These are phyloP conservation scores for Neopestalotiopsis clavispora DNA, from an alignment of 2,329 filamentous ascomycete species.

Conservation along the genomic window DNA sequence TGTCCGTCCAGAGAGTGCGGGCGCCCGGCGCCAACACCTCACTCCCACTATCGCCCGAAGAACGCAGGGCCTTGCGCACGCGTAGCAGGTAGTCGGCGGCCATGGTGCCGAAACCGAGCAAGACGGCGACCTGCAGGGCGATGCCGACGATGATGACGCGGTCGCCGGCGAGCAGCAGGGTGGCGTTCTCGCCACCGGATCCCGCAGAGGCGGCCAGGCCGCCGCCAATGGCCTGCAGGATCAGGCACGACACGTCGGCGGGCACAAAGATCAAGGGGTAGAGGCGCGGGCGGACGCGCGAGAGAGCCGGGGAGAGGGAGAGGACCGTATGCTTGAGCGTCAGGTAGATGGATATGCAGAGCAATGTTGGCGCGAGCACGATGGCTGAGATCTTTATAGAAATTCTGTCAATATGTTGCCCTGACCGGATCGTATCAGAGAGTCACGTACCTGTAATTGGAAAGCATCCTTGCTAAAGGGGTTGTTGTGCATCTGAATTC, in stretches of 20 bases:
- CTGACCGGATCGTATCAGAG: too few species aligned
- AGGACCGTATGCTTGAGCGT: constrained; percentile 65
- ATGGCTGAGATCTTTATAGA: constrained; percentile 50
- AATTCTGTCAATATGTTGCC: too few species aligned
- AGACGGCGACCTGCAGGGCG: constrained; percentile 56
- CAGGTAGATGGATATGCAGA: constrained; percentile 68
- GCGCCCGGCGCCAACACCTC: constrained; percentile 30
- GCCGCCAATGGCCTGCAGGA: constrained; percentile 64
- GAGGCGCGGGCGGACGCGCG: constrained; percentile 54
- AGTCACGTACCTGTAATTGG: constrained; percentile 48
- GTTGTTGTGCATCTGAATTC: constrained; percentile 55
- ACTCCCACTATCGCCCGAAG: constrained; percentile 22
- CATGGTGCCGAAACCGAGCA: constrained; percentile 50
- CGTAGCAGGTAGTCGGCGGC: constrained; percentile 51
- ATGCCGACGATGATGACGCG: constrained; percentile 59
- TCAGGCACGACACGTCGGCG: constrained; percentile 61
- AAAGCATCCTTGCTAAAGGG: constrained; percentile 61
- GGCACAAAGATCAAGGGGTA: constrained; percentile 65
- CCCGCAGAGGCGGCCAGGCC: constrained; percentile 57
- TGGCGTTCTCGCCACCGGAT: constrained; percentile 34
- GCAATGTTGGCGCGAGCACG: constrained; percentile 63
- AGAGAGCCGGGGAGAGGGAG: constrained; percentile 52
- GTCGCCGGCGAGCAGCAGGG: constrained; percentile 52
- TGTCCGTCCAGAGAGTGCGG: constrained; percentile 46
- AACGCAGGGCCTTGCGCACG: constrained; percentile 43